These are phyloP conservation scores for Tolypocladium capitatum DNA, from an alignment of 2,329 filamentous ascomycete species.

Conservation along the genomic window DNA sequence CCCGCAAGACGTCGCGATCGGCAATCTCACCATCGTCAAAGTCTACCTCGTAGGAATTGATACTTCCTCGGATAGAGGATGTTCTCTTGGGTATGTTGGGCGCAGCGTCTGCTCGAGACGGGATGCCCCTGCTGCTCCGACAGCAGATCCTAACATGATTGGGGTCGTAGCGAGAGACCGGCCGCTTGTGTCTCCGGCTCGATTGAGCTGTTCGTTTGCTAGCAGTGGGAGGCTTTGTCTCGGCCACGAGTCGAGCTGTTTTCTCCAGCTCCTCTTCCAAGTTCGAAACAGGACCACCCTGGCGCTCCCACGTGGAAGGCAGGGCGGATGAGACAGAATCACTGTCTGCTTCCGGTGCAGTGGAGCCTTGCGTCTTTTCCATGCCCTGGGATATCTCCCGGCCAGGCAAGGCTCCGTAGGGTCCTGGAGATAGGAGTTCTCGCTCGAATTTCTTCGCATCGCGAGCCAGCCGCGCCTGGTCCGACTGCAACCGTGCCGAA, in stretches of 20 bases:
- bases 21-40: slow-evolving; percentile 25
- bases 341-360: not conserved
- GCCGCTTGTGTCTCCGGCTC: not conserved
- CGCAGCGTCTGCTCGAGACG: slow-evolving; percentile 10
- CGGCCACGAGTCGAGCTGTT: not conserved
- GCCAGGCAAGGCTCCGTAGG: not conserved
- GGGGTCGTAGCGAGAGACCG: slow-evolving; percentile 5
- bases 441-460: not conserved
- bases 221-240: not conserved
- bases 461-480: not conserved
- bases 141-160: slow-evolving; percentile 14
- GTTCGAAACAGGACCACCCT: not conserved
- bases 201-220: not conserved
- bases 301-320: not conserved
- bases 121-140: slow-evolving; percentile 13
- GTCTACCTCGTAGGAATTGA: slow-evolving; percentile 11
- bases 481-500: not conserved
- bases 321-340: not conserved
- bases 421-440: not conserved
- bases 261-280: not conserved
- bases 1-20: slow-evolving; percentile 39
- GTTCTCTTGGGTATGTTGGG: slow-evolving; percentile 22
- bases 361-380: not conserved
- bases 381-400: not conserved
- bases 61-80: slow-evolving; percentile 18